Conservation (phyloP, 2,329 filamentous ascomycete species). For the Pezicula radicicola region DNA sequence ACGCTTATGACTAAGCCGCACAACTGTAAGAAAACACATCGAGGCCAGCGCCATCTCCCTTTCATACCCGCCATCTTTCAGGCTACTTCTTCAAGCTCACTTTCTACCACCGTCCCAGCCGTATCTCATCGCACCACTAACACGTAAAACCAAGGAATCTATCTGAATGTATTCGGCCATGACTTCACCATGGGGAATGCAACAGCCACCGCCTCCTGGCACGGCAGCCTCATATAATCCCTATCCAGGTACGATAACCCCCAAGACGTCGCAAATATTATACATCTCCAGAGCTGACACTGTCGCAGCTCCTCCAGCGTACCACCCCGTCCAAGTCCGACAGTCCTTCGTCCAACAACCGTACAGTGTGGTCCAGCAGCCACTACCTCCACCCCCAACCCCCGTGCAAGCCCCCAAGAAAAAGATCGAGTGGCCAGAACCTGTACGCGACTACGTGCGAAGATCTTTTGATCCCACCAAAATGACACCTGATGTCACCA, state of each 20-base stretch:
- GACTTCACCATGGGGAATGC: constrained; percentile 10
- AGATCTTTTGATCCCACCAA: constrained; percentile 80
- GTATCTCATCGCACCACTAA: not conserved
- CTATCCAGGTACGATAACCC: not conserved
- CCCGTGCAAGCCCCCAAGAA: constrained; percentile 32
- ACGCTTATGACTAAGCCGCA: too few relatives aligned
- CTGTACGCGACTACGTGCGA: constrained; percentile 86
- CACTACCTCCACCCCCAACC: constrained; percentile 23
- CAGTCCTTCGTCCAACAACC: constrained; percentile 29
- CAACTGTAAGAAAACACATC: too few relatives aligned
- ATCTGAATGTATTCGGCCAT: constrained; percentile 1
- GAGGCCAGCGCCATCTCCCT: not conserved
- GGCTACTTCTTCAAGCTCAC: not conserved
- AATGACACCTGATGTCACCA: constrained; percentile 57
- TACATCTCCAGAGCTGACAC: constrained; percentile 25
- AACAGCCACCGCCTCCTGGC: constrained; percentile 30
- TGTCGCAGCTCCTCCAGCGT: constrained; percentile 34
- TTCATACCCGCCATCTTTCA: too few relatives aligned
- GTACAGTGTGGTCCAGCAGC: constrained; percentile 34
- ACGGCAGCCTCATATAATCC: constrained; percentile 21
- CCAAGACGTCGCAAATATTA: not conserved
- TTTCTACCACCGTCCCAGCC: not conserved
- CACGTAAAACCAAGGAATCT: constrained; percentile 1
- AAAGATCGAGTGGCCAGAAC: constrained; percentile 72
- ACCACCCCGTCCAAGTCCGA: constrained; percentile 41